Conservation (phyloP, 2,329 filamentous ascomycete species). For the Diaporthe nobilis region DNA sequence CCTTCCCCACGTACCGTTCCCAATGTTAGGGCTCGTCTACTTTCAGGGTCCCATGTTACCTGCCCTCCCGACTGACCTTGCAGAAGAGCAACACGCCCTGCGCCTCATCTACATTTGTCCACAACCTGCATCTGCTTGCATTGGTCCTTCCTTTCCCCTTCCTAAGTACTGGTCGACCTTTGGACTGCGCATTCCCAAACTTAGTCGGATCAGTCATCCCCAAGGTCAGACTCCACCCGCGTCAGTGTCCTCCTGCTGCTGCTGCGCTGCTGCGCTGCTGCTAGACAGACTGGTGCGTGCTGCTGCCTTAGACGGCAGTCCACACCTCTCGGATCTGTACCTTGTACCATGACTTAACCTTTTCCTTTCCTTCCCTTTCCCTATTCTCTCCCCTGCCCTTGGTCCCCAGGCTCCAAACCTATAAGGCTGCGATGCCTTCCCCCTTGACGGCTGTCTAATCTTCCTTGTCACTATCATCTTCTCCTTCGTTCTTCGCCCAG, state of each 20-base stretch:
- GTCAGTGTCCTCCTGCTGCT: constrained; percentile 34
- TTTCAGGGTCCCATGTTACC: constrained; percentile 40
- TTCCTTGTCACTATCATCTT: constrained; percentile 47
- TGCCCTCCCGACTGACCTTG: constrained; percentile 35
- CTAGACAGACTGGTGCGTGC: constrained; percentile 25
- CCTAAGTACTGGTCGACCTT: constrained; percentile 33
- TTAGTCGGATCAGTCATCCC: constrained; percentile 42
- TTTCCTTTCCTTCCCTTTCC: constrained; percentile 40
- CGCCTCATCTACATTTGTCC: constrained; percentile 41
- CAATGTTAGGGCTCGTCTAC: constrained; percentile 34
- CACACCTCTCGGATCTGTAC: constrained; percentile 33
- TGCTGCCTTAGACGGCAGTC: constrained; percentile 42
- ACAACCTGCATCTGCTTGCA: constrained; percentile 39
- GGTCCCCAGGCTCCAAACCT: constrained; percentile 58
- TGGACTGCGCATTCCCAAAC: constrained; percentile 38
- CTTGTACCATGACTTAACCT: constrained; percentile 37
- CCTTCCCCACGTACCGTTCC: constrained; percentile 35
- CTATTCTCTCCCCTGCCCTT: constrained; percentile 44
- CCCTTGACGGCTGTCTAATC: constrained; percentile 43
- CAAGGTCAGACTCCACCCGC: constrained; percentile 40
- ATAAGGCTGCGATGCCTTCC: constrained; percentile 70
- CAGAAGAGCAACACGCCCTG: constrained; percentile 40
- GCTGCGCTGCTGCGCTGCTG: constrained; percentile 21
- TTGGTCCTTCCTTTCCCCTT: constrained; percentile 29
- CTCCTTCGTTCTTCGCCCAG: constrained; percentile 42